Percentiles rank a stretch among this genome's conserved stretches.
phyloP scores from a whole-genome alignment of 257 asterid species.

The Salvia miltiorrhiza region DNA sequence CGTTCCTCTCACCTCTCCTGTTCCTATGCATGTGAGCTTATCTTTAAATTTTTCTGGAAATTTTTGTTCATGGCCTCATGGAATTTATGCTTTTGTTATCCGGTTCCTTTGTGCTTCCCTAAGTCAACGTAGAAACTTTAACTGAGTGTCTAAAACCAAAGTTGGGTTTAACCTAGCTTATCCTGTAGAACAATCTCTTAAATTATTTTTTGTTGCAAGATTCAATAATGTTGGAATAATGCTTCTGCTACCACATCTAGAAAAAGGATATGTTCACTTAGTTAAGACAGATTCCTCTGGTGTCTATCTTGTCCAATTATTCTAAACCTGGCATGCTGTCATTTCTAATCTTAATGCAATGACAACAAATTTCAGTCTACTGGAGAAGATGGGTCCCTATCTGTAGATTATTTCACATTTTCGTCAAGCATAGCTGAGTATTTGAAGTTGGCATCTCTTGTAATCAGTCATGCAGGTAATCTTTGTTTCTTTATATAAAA shows the following conservation, averaged over 20 bases:
- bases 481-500: neutral
- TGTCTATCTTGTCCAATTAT: constrained; percentile 11
- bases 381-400: constrained; percentile 60
- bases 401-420: constrained; percentile 74
- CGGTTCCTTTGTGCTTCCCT: neutral
- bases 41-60: neutral
- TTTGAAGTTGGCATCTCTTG: constrained; percentile 83
- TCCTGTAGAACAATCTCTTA: neutral
- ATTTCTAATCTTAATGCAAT: neutral
- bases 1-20: neutral
- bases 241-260: neutral
- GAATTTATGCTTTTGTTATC: neutral
- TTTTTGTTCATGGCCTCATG: neutral
- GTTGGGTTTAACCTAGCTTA: neutral
- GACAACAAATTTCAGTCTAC: constrained; percentile 40
- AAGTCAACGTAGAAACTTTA: neutral
- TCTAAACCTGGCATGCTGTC: neutral
- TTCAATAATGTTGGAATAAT: neutral
- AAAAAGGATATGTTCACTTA: neutral
- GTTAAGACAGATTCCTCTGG: neutral
- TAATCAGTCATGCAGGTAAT: constrained; percentile 91
- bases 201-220: neutral
- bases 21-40: neutral
- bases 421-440: constrained; percentile 88
- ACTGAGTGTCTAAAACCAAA: neutral